Conservation (phyloP, 116 monocot species). For the Phalaenopsis hybrid region DNA sequence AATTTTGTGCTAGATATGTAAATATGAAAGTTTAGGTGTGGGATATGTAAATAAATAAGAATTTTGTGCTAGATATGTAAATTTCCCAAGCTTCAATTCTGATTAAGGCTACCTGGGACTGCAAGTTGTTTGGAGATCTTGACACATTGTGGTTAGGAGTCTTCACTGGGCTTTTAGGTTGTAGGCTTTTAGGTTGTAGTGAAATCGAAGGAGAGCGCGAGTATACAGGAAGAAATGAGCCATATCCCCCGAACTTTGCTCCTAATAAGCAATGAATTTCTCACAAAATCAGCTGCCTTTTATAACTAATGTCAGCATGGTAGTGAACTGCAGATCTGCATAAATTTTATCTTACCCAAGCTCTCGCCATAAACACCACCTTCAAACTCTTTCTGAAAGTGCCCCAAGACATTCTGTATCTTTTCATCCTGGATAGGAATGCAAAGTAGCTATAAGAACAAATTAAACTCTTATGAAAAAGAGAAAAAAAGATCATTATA, state of each 20-base stretch:
- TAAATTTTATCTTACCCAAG: slow-evolving; percentile 38
- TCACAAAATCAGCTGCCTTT: slow-evolving; percentile 1
- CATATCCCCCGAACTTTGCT: slow-evolving; percentile 47
- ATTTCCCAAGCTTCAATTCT: not conserved
- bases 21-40: too few species aligned
- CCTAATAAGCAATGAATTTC: slow-evolving; percentile 20
- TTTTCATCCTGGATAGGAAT: slow-evolving; percentile 41
- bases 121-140: slow-evolving; percentile 20
- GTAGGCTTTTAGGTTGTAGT: slow-evolving; percentile 27
- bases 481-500: too few species aligned
- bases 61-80: too few species aligned
- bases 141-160: slow-evolving; percentile 5
- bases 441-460: not conserved
- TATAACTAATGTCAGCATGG: not conserved
- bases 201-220: slow-evolving; percentile 32
- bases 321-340: slow-evolving; percentile 2
- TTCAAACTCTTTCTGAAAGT: slow-evolving; percentile 54
- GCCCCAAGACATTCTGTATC: slow-evolving; percentile 44
- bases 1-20: too few species aligned
- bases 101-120: slow-evolving; percentile 18
- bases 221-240: slow-evolving; percentile 42
- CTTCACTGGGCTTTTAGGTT: slow-evolving; percentile 21
- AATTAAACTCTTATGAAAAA: too few species aligned
- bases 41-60: too few species aligned
- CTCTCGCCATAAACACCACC: slow-evolving; percentile 43